Conservation (phyloP, 2,329 filamentous ascomycete genomes). For the Penicillium sp. region DNA sequence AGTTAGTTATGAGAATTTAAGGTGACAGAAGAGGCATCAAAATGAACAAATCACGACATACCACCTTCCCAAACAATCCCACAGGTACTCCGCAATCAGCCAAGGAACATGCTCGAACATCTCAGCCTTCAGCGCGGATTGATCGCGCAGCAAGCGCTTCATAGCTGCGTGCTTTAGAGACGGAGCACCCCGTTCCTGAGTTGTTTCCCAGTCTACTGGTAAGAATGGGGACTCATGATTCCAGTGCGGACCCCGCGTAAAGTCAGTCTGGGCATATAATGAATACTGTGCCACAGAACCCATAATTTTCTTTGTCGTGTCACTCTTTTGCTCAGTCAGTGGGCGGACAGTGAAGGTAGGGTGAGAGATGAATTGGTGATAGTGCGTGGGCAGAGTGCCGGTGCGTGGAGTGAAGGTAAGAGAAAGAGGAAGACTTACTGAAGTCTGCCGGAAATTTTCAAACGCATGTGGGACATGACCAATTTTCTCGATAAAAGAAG, state of each 20-base stretch:
- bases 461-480: too few species aligned
- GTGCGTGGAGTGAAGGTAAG: background rate
- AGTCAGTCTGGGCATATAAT: conserved; percentile 4
- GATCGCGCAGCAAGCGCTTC: conserved; percentile 34
- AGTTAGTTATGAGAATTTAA: background rate
- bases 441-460: background rate
- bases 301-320: background rate
- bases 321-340: background rate
- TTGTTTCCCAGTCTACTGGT: conserved; percentile 26
- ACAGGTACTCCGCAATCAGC: conserved; percentile 40
- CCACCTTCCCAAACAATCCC: conserved; percentile 39
- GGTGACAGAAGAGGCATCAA: background rate
- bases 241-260: conserved; percentile 34
- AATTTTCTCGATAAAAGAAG: too few species aligned
- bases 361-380: background rate
- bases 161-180: conserved; percentile 38
- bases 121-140: conserved; percentile 34
- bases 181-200: conserved; percentile 27
- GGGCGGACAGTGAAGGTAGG: background rate
- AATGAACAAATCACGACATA: conserved; percentile 20
- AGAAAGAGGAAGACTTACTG: background rate
- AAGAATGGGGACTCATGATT: conserved; percentile 41
- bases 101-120: conserved; percentile 42
- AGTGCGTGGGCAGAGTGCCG: background rate
- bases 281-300: conserved; percentile 6